Base-by-base conservation (phyloP, 2,329 filamentous ascomycete genomes). In the Ilyonectria robusta region DNA sequence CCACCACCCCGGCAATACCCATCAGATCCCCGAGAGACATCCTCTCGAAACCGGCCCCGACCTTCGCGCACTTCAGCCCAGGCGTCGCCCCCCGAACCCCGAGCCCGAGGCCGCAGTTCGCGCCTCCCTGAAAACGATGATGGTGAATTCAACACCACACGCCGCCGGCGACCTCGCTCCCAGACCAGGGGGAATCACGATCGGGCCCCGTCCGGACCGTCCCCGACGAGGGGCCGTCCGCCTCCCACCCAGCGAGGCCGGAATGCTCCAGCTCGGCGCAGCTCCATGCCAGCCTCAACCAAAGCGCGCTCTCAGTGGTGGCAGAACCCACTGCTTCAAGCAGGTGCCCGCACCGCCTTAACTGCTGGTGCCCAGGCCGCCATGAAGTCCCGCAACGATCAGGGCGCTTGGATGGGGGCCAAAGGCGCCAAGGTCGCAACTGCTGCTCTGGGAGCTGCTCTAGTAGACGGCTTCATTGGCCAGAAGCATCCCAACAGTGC, bases 341-440 rank as follows among this genome's bases (percentile, higher is more conserved):
- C 80, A n/a, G 83, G 84, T 0, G 84, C 84, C 1, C 81, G 82
- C 4, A 84, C 84, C 2, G 85, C 85, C 3, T 75, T 87, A 1
- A 80, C 82, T 37, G 85, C 85, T 1, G 85, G 84, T 40, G 85
- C 84, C 2, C 79, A 86, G 54, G 84, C 85, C 3, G 84, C 84
- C 9, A 83, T 85, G 77, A 80, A 83, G 54, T 79, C 83, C 54
- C 83, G 84, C 55, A 79, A 83, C 51, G 82, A 85, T 17, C 79
- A 80, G 1, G 82, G 84, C 2, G 77, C 81, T 1, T 87, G 85
- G 85, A 75, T 84, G 5, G 84, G 85, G 0, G 76, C 83, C 11
- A 87, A 87, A 69, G 85, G 84, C 6, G 83, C 83, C 50, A 84
- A 84, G 59, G 77, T 87, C 3, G 85, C 84, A 1, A 84, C 84